These are phyloP conservation scores for Populus ilicifolia DNA, from an alignment of 345 rosid species.

Conservation along the genomic window DNA sequence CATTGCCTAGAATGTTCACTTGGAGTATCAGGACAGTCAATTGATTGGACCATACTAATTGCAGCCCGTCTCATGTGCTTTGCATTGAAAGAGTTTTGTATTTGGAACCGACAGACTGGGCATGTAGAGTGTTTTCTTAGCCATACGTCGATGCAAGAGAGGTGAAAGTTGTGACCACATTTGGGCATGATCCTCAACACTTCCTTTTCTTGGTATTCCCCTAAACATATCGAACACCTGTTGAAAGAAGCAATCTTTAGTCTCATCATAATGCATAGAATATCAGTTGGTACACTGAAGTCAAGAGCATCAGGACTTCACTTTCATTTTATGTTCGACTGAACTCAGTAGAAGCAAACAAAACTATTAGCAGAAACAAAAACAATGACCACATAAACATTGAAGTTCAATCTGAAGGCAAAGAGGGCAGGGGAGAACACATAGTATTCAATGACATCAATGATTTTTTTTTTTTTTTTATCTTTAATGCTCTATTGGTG, in stretches of 20 bases:
- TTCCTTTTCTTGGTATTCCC: slow-evolving; percentile 67
- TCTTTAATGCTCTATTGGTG: neutral
- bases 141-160: slow-evolving; percentile 66
- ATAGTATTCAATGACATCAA: neutral
- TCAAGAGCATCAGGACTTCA: neutral
- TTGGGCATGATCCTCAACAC: slow-evolving; percentile 62
- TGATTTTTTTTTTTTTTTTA: neutral
- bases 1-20: slow-evolving; percentile 24
- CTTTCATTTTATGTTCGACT: neutral
- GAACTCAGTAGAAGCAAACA: neutral
- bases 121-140: slow-evolving; percentile 62
- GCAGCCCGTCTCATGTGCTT: slow-evolving; percentile 28
- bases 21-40: slow-evolving; percentile 26
- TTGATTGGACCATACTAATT: slow-evolving; percentile 11
- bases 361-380: neutral
- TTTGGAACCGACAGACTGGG: slow-evolving; percentile 58
- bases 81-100: slow-evolving; percentile 35
- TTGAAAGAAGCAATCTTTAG: slow-evolving; percentile 1
- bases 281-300: neutral
- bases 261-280: neutral
- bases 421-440: neutral
- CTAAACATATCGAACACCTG: slow-evolving; percentile 72
- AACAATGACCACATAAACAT: neutral
- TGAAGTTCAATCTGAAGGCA: neutral
- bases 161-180: slow-evolving; percentile 67